Evolutionary conservation across 805 yeast species (phyloP).

Genomic region (Candida anglica): DNA sequence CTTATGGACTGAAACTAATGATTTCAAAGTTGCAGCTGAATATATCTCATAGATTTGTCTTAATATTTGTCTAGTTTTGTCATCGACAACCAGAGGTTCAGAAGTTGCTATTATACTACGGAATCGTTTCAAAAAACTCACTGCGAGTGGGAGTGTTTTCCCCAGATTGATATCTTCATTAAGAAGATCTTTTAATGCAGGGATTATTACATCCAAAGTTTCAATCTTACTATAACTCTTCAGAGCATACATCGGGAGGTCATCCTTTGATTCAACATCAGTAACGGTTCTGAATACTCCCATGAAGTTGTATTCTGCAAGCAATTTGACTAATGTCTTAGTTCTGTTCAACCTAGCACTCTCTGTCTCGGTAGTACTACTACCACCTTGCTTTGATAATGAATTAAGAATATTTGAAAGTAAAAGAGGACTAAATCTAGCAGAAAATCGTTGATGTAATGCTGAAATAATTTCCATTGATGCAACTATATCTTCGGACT

Average conservation of each 20-base stretch:
- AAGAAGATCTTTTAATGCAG: constrained; percentile 26
- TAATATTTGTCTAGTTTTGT: constrained; percentile 14
- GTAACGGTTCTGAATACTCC: constrained; percentile 50
- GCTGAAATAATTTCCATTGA: constrained; percentile 66
- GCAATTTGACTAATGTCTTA: constrained; percentile 43
- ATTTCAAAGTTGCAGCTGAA: constrained; percentile 37
- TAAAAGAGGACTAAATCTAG: constrained; percentile 47
- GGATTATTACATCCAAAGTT: constrained; percentile 11
- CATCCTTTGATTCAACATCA: constrained; percentile 33
- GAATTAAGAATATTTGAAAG: constrained; percentile 38
- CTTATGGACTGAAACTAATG: constrained; percentile 31
- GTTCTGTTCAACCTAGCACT: constrained; percentile 43
- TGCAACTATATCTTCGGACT: constrained; percentile 56
- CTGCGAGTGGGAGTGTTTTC: constrained; percentile 34
- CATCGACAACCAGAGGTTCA: not conserved
- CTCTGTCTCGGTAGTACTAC: constrained; percentile 36
- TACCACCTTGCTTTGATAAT: constrained; percentile 28
- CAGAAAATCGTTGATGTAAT: constrained; percentile 70
- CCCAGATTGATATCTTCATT: constrained; percentile 24
- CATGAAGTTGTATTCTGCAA: constrained; percentile 54
- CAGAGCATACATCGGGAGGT: constrained; percentile 41
- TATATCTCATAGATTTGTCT: constrained; percentile 39
- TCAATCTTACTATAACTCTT: constrained; percentile 22
- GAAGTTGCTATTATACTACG: constrained; percentile 22
- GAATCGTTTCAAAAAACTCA: constrained; percentile 48